These are phyloP conservation scores for Naganishia onofrii DNA, from an alignment of 768 basidiomycete species.

Conservation along the genomic window DNA sequence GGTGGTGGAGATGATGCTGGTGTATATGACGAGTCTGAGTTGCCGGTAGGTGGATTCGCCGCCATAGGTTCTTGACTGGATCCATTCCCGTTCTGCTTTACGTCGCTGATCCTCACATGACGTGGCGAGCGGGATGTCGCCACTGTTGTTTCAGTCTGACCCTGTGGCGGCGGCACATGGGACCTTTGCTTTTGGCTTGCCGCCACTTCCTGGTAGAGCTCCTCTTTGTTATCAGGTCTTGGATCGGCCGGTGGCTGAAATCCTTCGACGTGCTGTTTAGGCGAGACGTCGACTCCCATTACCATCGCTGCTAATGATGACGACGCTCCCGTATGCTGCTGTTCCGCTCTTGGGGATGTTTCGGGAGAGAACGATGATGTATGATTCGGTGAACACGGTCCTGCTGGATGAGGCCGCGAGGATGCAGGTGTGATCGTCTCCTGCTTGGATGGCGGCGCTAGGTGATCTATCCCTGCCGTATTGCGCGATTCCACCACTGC, in stretches of 20 bases:
- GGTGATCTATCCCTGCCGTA: neutral
- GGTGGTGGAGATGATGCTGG: constrained; percentile 17
- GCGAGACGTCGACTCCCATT: constrained; percentile 5
- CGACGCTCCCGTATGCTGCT: neutral
- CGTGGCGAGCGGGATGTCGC: neutral
- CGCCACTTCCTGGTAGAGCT: neutral
- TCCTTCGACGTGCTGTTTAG: neutral
- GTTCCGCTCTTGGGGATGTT: neutral
- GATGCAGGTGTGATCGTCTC: neutral
- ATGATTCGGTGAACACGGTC: neutral
- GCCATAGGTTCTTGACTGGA: neutral
- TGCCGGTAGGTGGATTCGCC: neutral
- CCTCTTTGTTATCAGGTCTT: neutral
- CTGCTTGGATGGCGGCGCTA: neutral
- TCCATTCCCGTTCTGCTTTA: neutral
- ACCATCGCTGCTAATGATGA: constrained; percentile 18
- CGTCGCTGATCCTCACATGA: neutral
- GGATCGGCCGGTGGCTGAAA: neutral
- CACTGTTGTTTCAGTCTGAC: neutral
- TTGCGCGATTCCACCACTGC: no score
- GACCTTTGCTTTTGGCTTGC: no score
- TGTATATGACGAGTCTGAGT: constrained; percentile 13
- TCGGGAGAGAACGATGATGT: neutral
- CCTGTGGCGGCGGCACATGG: neutral
- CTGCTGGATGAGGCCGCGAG: neutral